Evolutionary conservation across 2,329 filamentous ascomycete genomes (phyloP).

Genomic region (Lachnellula hyalina): DNA sequence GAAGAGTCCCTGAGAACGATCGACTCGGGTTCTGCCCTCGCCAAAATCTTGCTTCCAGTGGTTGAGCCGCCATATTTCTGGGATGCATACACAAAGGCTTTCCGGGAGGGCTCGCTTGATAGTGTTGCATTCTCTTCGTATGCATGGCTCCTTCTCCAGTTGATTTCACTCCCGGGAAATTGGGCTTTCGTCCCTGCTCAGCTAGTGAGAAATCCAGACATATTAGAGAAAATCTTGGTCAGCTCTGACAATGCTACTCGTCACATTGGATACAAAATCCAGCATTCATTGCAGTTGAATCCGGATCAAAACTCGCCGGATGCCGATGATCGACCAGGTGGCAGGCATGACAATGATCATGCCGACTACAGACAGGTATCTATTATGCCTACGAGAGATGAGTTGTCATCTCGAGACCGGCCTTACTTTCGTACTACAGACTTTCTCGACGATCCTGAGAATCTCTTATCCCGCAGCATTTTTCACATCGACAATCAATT

Average conservation of each 20-base stretch:
- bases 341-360: slow-evolving; percentile 70
- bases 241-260: slow-evolving; percentile 26
- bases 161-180: slow-evolving; percentile 35
- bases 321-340: slow-evolving; percentile 43
- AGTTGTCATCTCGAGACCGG: slow-evolving; percentile 48
- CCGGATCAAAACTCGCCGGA: slow-evolving; percentile 10
- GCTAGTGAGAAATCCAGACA: slow-evolving; percentile 26
- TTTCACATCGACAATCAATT: slow-evolving; percentile 67
- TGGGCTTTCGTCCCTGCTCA: slow-evolving; percentile 20
- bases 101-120: slow-evolving; percentile 26
- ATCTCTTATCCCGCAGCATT: slow-evolving; percentile 34
- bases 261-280: slow-evolving; percentile 37
- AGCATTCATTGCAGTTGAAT: slow-evolving; percentile 31
- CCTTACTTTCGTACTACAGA: slow-evolving; percentile 52
- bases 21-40: slow-evolving; percentile 32
- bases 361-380: slow-evolving; percentile 54
- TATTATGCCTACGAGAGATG: slow-evolving; percentile 62
- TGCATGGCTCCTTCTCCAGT: slow-evolving; percentile 39
- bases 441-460: slow-evolving; percentile 39
- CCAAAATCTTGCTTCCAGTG: slow-evolving; percentile 40
- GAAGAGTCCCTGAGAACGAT: slow-evolving; percentile 19
- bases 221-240: slow-evolving; percentile 22
- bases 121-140: slow-evolving; percentile 30
- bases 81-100: slow-evolving; percentile 32
- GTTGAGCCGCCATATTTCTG: slow-evolving; percentile 48